Conservation (phyloP, 129 eudicot species). For the Flaveria sonorensis region DNA sequence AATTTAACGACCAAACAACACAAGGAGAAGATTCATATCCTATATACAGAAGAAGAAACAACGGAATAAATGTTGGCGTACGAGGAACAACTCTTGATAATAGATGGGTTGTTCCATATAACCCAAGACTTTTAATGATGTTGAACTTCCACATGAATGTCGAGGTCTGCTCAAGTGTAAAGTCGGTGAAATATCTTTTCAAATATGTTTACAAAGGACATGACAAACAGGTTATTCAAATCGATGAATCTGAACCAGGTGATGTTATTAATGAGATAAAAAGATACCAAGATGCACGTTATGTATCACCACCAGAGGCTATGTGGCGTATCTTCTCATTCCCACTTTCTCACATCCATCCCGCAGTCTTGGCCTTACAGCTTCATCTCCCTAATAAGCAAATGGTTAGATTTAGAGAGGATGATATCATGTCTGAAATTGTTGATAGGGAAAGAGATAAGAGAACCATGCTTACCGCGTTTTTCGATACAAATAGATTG, state of each 20-base stretch:
- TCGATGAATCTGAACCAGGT: neutral
- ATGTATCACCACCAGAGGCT: slow-evolving; percentile 21
- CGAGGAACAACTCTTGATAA: neutral
- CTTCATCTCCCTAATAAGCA: neutral
- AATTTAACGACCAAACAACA: neutral
- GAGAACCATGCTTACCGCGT: slow-evolving; percentile 21
- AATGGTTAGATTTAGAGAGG: neutral
- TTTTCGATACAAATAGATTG: neutral
- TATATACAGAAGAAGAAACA: slow-evolving; percentile 21
- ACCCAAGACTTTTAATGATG: slow-evolving; percentile 14
- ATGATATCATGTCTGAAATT: neutral
- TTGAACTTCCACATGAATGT: neutral
- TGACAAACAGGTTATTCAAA: neutral
- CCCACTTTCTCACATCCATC: slow-evolving; percentile 19
- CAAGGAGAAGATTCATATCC: slow-evolving; percentile 31
- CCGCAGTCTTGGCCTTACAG: neutral
- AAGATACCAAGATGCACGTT: slow-evolving; percentile 1
- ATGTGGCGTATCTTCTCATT: slow-evolving; percentile 18
- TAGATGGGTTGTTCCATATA: slow-evolving; percentile 33
- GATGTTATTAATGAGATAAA: neutral
- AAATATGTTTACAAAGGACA: slow-evolving; percentile 13
- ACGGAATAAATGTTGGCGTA: neutral
- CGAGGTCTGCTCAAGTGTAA: neutral
- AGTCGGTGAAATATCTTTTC: slow-evolving; percentile 20
- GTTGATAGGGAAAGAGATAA: neutral